phyloP scores from a whole-genome alignment of 441 rosid genomes.

The Geranium incanum region DNA sequence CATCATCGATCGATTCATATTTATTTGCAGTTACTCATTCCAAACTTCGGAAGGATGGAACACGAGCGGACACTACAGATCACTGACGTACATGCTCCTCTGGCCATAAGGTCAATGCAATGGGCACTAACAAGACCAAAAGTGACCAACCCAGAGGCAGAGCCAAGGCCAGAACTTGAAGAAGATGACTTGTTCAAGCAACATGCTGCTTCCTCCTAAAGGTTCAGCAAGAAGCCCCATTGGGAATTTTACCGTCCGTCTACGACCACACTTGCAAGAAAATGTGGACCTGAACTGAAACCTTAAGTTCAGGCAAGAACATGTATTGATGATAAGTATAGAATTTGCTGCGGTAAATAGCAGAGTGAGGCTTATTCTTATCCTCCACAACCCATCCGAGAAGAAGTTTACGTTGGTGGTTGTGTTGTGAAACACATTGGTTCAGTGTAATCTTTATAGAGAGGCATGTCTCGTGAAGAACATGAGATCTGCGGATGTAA shows the following conservation, averaged over 20 bases:
- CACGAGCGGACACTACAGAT: slow-evolving; percentile 47
- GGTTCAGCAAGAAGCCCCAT: slow-evolving; percentile 43
- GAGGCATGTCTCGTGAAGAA: too few relatives aligned
- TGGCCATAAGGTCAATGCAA: slow-evolving; percentile 92
- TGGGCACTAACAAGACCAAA: slow-evolving; percentile 62
- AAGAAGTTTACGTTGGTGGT: too few relatives aligned
- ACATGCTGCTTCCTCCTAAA: slow-evolving; percentile 48
- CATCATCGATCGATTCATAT: too few relatives aligned
- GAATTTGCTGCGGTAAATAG: too few relatives aligned
- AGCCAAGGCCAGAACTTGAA: slow-evolving; percentile 15
- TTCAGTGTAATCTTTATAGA: too few relatives aligned
- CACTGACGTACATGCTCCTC: slow-evolving; percentile 70
- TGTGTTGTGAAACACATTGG: too few relatives aligned
- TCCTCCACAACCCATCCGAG: too few relatives aligned
- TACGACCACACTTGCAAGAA: slow-evolving; percentile 5
- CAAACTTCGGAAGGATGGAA: slow-evolving; percentile 92
- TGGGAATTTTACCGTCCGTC: background rate
- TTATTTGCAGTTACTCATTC: slow-evolving; percentile 49
- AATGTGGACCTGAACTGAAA: background rate
- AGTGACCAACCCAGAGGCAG: slow-evolving; percentile 18
- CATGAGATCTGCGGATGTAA: too few relatives aligned
- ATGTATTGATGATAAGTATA: too few relatives aligned
- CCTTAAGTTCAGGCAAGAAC: too few relatives aligned
- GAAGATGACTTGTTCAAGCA: slow-evolving; percentile 31
- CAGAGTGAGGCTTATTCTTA: too few relatives aligned